Evolutionary conservation across 306 rosid genomes (phyloP).

Genomic region (Vicia villosa): DNA sequence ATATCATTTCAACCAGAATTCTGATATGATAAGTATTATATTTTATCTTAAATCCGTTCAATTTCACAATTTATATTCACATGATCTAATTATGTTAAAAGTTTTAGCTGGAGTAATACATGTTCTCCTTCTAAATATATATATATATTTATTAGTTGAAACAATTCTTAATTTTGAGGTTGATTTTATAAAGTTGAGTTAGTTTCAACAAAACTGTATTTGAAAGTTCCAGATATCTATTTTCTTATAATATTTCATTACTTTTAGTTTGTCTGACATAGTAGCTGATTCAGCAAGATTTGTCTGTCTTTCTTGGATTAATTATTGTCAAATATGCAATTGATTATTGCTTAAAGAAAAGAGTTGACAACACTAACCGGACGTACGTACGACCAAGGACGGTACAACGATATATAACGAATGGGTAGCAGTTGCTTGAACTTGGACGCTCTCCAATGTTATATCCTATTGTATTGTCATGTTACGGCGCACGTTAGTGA

Average conservation of each 20-base stretch:
- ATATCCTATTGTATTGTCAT: not conserved
- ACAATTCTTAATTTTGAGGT: too few relatives aligned
- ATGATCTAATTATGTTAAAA: too few relatives aligned
- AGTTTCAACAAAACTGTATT: too few relatives aligned
- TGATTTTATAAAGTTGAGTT: too few relatives aligned
- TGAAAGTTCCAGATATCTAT: too few relatives aligned
- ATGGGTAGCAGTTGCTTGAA: not conserved
- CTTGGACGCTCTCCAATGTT: not conserved
- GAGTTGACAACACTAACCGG: slow-evolving; percentile 12
- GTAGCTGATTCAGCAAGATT: slow-evolving; percentile 3
- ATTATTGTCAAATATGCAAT: not conserved
- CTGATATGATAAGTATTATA: too few relatives aligned
- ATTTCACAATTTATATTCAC: too few relatives aligned
- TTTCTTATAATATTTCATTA: not conserved
- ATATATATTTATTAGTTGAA: too few relatives aligned
- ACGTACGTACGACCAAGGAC: slow-evolving; percentile 51
- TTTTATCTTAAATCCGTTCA: too few relatives aligned
- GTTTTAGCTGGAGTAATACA: too few relatives aligned
- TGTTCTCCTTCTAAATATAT: too few relatives aligned
- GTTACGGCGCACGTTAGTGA: slow-evolving; percentile 3
- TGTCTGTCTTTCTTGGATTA: slow-evolving; percentile 7
- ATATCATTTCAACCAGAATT: too few relatives aligned
- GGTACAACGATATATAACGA: slow-evolving; percentile 2
- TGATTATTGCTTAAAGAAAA: not conserved
- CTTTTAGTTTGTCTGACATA: not conserved